These are phyloP conservation scores for Fusarium pseudonygamai DNA, from an alignment of 2,329 filamentous ascomycete species.

Conservation along the genomic window DNA sequence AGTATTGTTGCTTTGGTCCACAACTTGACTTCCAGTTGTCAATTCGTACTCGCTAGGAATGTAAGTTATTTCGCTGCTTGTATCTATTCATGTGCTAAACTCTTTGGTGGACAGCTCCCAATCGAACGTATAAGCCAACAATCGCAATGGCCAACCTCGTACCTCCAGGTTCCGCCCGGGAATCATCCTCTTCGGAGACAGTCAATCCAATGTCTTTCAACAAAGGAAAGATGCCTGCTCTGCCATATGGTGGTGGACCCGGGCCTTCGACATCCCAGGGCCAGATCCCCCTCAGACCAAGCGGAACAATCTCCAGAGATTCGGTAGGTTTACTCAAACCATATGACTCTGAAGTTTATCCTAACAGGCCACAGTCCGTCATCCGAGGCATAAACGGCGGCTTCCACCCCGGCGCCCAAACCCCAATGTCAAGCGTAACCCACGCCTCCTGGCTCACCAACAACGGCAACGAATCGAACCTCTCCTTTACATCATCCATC, in stretches of 20 bases:
- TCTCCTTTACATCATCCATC: conserved; percentile 50
- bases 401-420: conserved; percentile 45
- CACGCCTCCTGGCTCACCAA: conserved; percentile 48
- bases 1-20: neutral
- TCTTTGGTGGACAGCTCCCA: neutral
- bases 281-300: conserved; percentile 25
- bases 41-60: accelerated
- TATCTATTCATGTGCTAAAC: neutral
- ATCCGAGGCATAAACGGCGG: conserved; percentile 46
- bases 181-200: conserved; percentile 29
- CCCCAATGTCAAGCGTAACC: conserved; percentile 45
- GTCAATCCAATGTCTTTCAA: conserved; percentile 2
- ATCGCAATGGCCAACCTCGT: conserved; percentile 15
- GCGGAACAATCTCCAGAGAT: conserved; percentile 39
- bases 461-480: conserved; percentile 45
- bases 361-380: conserved; percentile 44
- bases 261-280: conserved; percentile 18
- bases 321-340: conserved; percentile 36
- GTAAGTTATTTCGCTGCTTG: neutral
- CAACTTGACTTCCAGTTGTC: accelerated
- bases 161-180: conserved; percentile 14
- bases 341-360: accelerated
- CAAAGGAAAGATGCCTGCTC: conserved; percentile 4
- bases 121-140: neutral
- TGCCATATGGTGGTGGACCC: neutral